These are phyloP conservation scores for Gnomoniopsis sp. DNA, from an alignment of 2,329 filamentous ascomycete species.

Conservation along the genomic window DNA sequence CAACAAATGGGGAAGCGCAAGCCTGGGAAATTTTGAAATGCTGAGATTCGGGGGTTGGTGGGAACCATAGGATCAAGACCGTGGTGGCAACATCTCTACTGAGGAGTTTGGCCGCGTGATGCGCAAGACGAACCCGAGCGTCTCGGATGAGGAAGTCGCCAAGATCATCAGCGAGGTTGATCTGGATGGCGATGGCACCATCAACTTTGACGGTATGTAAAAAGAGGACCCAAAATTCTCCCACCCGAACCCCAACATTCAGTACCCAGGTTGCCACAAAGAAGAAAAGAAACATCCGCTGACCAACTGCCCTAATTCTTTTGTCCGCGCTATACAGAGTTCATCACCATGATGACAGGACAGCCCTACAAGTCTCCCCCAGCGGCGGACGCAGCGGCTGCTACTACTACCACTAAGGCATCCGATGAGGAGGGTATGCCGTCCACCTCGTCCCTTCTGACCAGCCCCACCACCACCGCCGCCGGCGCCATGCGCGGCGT, in stretches of 20 bases:
- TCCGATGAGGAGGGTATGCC: slow-evolving; percentile 13
- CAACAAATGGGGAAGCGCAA: not conserved
- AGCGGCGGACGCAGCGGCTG: slow-evolving; percentile 16
- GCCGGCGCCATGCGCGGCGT: slow-evolving; percentile 14
- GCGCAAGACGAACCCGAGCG: slow-evolving; percentile 28
- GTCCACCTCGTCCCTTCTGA: not conserved
- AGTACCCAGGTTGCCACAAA: not conserved
- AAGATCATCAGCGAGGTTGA: slow-evolving; percentile 36
- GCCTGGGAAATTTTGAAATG: not conserved
- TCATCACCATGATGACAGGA: slow-evolving; percentile 40
- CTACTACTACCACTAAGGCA: slow-evolving; percentile 22
- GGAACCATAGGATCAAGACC: slow-evolving; percentile 11
- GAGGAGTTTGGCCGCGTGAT: slow-evolving; percentile 36
- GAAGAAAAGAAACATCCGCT: not conserved
- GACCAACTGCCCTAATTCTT: not conserved
- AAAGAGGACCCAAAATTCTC: too few species aligned
- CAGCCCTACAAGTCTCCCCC: slow-evolving; percentile 27
- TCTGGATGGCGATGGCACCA: slow-evolving; percentile 35
- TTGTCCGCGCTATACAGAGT: slow-evolving; percentile 25
- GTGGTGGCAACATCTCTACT: slow-evolving; percentile 31
- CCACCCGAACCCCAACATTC: too few species aligned
- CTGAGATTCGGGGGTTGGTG: not conserved
- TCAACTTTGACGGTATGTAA: slow-evolving; percentile 35
- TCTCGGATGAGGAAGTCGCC: slow-evolving; percentile 31
- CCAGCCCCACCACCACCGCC: slow-evolving; percentile 4